phyloP scores from a whole-genome alignment of 2,329 filamentous ascomycete genomes.

The Scedosporium minutisporum region DNA sequence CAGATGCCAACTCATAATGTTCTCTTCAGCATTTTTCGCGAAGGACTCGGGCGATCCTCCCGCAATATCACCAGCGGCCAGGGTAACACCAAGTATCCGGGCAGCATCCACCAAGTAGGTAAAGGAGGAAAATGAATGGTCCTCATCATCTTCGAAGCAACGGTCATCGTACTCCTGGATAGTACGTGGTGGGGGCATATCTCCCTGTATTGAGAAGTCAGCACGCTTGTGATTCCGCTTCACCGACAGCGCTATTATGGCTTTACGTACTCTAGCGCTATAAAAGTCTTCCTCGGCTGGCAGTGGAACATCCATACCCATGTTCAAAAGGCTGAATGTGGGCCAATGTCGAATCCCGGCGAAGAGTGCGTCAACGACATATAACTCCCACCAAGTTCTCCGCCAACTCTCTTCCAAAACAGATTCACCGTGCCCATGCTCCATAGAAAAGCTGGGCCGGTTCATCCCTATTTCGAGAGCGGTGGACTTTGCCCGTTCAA shows the following conservation, averaged over 20 bases:
- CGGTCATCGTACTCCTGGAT: constrained; percentile 67
- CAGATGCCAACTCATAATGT: constrained; percentile 64
- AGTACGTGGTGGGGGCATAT: constrained; percentile 48
- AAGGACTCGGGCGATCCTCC: constrained; percentile 38
- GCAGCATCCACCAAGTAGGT: constrained; percentile 75
- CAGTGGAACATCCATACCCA: constrained; percentile 58
- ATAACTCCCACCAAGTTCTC: constrained; percentile 83
- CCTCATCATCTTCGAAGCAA: constrained; percentile 56
- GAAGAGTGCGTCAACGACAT: constrained; percentile 74
- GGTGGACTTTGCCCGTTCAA: constrained; percentile 58
- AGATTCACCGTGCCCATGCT: constrained; percentile 53
- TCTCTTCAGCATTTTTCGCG: constrained; percentile 43
- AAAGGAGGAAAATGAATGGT: constrained; percentile 70
- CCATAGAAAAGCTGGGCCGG: constrained; percentile 53
- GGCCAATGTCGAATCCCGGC: constrained; percentile 68
- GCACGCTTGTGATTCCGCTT: not conserved
- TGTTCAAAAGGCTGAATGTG: constrained; percentile 57
- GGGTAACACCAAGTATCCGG: constrained; percentile 67
- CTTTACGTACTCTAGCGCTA: constrained; percentile 39
- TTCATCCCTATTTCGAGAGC: constrained; percentile 72
- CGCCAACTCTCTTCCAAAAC: constrained; percentile 75
- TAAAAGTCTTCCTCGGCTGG: constrained; percentile 77
- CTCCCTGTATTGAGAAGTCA: constrained; percentile 25
- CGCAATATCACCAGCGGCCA: constrained; percentile 40
- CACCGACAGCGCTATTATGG: too few relatives aligned